Percentiles rank a stretch among this genome's conserved stretches.
Conservation (phyloP, 2,329 filamentous ascomycete species). For the Fusarium kyushuense region DNA sequence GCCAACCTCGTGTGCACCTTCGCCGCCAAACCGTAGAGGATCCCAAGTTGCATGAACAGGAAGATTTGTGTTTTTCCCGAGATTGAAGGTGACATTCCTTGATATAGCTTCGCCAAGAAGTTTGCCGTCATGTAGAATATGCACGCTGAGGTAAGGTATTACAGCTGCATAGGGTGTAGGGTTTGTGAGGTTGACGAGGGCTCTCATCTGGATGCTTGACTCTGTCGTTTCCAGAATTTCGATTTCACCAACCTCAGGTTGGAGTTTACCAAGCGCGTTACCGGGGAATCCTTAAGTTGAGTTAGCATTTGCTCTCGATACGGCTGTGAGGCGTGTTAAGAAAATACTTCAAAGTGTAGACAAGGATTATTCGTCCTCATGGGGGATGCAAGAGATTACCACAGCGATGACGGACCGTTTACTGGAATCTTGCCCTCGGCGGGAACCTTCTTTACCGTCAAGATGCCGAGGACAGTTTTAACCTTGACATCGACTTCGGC, state of each 20-base stretch:
- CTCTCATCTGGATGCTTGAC: conserved; percentile 77
- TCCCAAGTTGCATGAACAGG: conserved; percentile 79
- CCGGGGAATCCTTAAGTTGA: conserved; percentile 67
- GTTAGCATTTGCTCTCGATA: conserved; percentile 51
- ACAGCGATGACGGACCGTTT: conserved; percentile 85
- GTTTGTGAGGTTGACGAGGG: conserved; percentile 86
- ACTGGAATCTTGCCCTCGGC: conserved; percentile 88
- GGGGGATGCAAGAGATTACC: conserved; percentile 49
- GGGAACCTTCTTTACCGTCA: conserved; percentile 86
- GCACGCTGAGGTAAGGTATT: conserved; percentile 83
- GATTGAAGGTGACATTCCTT: conserved; percentile 70
- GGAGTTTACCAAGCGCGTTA: conserved; percentile 61
- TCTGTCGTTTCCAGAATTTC: conserved; percentile 78
- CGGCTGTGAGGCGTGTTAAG: conserved; percentile 45
- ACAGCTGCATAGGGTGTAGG: conserved; percentile 86
- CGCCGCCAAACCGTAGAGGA: conserved; percentile 71
- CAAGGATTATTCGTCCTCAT: conserved; percentile 46
- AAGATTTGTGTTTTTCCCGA: conserved; percentile 79
- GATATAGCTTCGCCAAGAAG: conserved; percentile 80
- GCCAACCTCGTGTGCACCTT: conserved; percentile 71
- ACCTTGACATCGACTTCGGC: conserved; percentile 87
- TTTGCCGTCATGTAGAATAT: conserved; percentile 79
- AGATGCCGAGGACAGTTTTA: conserved; percentile 81
- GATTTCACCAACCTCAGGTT: conserved; percentile 77
- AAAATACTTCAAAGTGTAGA: conserved; percentile 49